Percentiles rank a stretch among this genome's conserved stretches.
Evolutionary conservation across 2,329 filamentous ascomycete genomes (phyloP).

Genomic region (Diaporthe sp.): DNA sequence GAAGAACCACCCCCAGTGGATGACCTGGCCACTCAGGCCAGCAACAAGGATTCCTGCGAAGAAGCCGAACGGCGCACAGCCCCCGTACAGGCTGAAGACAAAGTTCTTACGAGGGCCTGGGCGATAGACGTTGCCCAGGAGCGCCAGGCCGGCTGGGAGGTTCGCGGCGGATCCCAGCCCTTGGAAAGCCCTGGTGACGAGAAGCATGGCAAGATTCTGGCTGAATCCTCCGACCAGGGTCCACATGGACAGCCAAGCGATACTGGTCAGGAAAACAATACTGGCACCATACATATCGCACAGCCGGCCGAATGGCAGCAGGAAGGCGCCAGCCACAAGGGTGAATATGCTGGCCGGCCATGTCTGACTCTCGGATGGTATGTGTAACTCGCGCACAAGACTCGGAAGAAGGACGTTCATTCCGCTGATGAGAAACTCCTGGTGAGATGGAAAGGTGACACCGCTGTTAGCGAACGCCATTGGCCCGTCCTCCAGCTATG

Average conservation of each 20-base stretch:
- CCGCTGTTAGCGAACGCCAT: constrained; percentile 49
- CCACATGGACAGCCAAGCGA: constrained; percentile 66
- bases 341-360: constrained; percentile 68
- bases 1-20: constrained; percentile 72
- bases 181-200: constrained; percentile 71
- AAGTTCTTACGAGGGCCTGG: constrained; percentile 74
- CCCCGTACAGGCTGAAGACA: constrained; percentile 63
- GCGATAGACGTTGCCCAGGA: constrained; percentile 70
- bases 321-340: constrained; percentile 55
- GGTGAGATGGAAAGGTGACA: constrained; percentile 59
- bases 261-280: constrained; percentile 59
- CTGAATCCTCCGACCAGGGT: constrained; percentile 70
- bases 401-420: constrained; percentile 72
- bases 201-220: constrained; percentile 69
- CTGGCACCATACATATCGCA: constrained; percentile 63
- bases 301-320: constrained; percentile 65
- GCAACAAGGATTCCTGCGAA: constrained; percentile 71
- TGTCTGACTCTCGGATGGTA: constrained; percentile 66
- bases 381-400: constrained; percentile 65
- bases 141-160: constrained; percentile 70
- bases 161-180: constrained; percentile 72
- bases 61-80: constrained; percentile 60
- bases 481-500: constrained; percentile 63
- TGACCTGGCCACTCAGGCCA: constrained; percentile 66
- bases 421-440: constrained; percentile 75